Percentiles rank a stretch among this genome's conserved stretches.
Evolutionary conservation across 768 basidiomycete species (phyloP).

Genomic region (Hericium alpestre): DNA sequence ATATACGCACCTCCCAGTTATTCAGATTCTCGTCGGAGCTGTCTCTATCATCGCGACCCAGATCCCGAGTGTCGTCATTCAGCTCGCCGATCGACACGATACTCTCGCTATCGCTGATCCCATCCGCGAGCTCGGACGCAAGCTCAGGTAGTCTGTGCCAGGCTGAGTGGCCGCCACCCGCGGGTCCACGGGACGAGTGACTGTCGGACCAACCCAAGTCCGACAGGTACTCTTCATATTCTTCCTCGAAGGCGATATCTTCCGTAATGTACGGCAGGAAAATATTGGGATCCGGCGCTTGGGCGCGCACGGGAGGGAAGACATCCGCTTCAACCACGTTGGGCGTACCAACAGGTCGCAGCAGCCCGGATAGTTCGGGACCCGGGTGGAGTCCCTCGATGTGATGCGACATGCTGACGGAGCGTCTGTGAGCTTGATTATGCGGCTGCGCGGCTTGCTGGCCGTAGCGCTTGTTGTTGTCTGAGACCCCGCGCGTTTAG

Average conservation of each 20-base stretch:
- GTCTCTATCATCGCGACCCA: constrained; percentile 52
- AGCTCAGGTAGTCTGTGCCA: constrained; percentile 81
- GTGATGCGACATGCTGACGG: constrained; percentile 76
- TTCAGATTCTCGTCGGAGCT: constrained; percentile 73
- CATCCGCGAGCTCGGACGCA: constrained; percentile 71
- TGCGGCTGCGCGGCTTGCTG: constrained; percentile 37
- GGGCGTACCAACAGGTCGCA: constrained; percentile 66
- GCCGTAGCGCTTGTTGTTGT: constrained; percentile 88
- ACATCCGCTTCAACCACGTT: constrained; percentile 80
- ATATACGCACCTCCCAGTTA: constrained; percentile 80
- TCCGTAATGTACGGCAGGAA: constrained; percentile 90
- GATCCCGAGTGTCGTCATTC: constrained; percentile 63
- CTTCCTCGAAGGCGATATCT: constrained; percentile 90
- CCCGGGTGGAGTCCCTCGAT: constrained; percentile 69
- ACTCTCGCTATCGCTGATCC: constrained; percentile 91
- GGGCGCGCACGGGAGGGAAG: constrained; percentile 87
- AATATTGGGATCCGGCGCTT: constrained; percentile 71
- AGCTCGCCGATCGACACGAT: constrained; percentile 85
- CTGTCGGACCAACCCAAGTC: constrained; percentile 69
- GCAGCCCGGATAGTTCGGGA: constrained; percentile 62
- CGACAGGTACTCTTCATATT: constrained; percentile 93
- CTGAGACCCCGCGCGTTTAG: constrained; percentile 24
- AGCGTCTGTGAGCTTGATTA: constrained; percentile 60
- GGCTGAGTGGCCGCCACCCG: constrained; percentile 35
- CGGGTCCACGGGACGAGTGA: constrained; percentile 29